Percentiles rank a stretch among this genome's conserved stretches.
Evolutionary conservation across 2,329 filamentous ascomycete species (phyloP).

Genomic region (Blastomyces silverae): DNA sequence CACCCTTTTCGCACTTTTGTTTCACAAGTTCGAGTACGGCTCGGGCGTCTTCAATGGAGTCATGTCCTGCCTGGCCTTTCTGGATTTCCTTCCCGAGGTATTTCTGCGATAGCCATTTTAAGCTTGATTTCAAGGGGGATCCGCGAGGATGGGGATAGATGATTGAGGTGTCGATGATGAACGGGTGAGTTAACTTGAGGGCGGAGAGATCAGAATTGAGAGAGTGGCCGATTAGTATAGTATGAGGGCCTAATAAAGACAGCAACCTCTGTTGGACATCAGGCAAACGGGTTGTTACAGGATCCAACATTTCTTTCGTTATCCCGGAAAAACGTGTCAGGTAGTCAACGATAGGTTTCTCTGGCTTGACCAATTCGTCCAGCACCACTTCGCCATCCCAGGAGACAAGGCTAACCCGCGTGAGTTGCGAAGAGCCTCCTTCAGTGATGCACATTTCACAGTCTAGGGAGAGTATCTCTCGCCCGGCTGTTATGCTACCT

Average conservation of each 20-base stretch:
- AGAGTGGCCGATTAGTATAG: constrained; percentile 45
- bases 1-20: constrained; percentile 91
- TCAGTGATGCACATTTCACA: constrained; percentile 97
- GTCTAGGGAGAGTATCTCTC: constrained; percentile 73
- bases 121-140: constrained; percentile 77
- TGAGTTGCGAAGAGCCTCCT: constrained; percentile 71
- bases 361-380: constrained; percentile 87
- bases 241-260: constrained; percentile 52
- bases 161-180: constrained; percentile 85
- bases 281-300: constrained; percentile 71
- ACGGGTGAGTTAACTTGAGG: constrained; percentile 79
- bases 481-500: constrained; percentile 76
- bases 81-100: constrained; percentile 85
- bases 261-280: constrained; percentile 79
- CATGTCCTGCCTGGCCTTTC: constrained; percentile 69
- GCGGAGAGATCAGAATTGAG: constrained; percentile 60
- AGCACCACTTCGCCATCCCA: constrained; percentile 79
- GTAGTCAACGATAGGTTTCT: constrained; percentile 83
- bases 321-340: constrained; percentile 89
- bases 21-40: constrained; percentile 90
- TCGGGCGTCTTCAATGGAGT: constrained; percentile 85
- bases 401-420: constrained; percentile 75
- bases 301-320: constrained; percentile 72
- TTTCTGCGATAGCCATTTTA: constrained; percentile 84
- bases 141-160: constrained; percentile 87